phyloP scores from a whole-genome alignment of 2,329 filamentous ascomycete species.

The Sporothrix humicola region DNA sequence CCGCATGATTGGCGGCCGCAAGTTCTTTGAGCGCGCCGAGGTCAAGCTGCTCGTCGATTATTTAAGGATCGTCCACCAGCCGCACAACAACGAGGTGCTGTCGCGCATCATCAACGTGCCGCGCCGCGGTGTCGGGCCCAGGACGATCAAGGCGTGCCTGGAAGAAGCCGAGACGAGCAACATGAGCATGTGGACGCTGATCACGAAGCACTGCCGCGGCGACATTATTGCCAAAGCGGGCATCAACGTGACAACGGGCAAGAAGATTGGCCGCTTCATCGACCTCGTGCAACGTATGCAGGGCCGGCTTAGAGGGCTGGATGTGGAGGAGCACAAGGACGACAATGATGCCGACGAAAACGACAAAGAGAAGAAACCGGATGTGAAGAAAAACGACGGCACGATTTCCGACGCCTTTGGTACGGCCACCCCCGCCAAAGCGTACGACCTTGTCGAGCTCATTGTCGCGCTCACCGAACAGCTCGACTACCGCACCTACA shows the following conservation, averaged over 20 bases:
- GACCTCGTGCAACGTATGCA: conserved; percentile 26
- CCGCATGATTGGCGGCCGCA: conserved; percentile 86
- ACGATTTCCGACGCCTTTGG: conserved; percentile 1
- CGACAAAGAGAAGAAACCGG: neutral
- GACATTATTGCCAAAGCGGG: conserved; percentile 55
- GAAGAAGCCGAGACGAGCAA: conserved; percentile 75
- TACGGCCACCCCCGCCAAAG: neutral
- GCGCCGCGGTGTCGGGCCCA: conserved; percentile 78
- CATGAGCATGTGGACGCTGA: conserved; percentile 75
- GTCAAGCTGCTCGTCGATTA: conserved; percentile 90
- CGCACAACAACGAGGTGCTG: conserved; percentile 85
- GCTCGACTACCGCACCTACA: conserved; percentile 74
- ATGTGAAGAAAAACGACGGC: neutral
- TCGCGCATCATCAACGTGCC: conserved; percentile 85
- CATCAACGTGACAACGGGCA: conserved; percentile 46
- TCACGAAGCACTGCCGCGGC: conserved; percentile 62
- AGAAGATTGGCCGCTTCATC: conserved; percentile 8
- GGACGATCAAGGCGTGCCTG: conserved; percentile 73
- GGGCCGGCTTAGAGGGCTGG: neutral
- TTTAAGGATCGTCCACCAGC: conserved; percentile 80
- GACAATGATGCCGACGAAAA: neutral
- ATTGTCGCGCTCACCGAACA: conserved; percentile 64
- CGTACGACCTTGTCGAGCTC: conserved; percentile 51
- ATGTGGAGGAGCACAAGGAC: neutral
- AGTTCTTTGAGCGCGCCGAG: conserved; percentile 91